phyloP scores from a whole-genome alignment of 352 stramenopile species.

The Phytophthora litchii region DNA sequence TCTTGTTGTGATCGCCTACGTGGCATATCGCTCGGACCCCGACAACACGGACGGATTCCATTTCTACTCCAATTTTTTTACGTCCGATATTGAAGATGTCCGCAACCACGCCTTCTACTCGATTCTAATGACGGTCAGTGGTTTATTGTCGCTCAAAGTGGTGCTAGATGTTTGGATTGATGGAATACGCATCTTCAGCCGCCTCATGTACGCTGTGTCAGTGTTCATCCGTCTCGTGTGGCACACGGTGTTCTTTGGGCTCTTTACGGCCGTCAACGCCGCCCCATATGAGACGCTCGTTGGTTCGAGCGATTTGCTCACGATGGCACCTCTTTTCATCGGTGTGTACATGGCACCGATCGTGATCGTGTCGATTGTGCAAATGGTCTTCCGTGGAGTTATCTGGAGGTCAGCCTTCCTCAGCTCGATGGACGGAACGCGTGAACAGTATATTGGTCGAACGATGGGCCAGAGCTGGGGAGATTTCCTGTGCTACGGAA shows the following conservation, averaged over 20 bases:
- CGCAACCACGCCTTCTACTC: constrained; percentile 81
- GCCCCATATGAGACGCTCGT: constrained; percentile 71
- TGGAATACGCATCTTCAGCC: constrained; percentile 71
- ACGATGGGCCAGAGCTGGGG: constrained; percentile 79
- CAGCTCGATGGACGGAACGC: constrained; percentile 69
- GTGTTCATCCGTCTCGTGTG: constrained; percentile 79
- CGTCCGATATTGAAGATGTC: constrained; percentile 63
- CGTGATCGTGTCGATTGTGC: constrained; percentile 58
- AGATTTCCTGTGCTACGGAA: constrained; percentile 64
- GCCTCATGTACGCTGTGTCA: constrained; percentile 56
- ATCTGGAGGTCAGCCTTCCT: constrained; percentile 67
- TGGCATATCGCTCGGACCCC: constrained; percentile 75
- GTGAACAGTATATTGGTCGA: constrained; percentile 83
- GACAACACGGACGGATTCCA: constrained; percentile 49
- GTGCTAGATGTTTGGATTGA: constrained; percentile 87
- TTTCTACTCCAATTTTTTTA: constrained; percentile 83
- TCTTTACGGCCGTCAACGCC: constrained; percentile 74
- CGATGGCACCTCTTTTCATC: constrained; percentile 57
- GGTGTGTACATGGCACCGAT: constrained; percentile 69
- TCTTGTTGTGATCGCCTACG: constrained; percentile 81
- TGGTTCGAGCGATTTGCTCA: constrained; percentile 65
- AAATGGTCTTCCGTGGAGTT: constrained; percentile 66
- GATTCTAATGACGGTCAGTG: constrained; percentile 70
- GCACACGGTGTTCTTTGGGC: constrained; percentile 81
- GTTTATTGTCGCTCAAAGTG: constrained; percentile 68